Conservation (phyloP, 2,329 filamentous ascomycete genomes). For the Tolypocladium pustulatum region DNA sequence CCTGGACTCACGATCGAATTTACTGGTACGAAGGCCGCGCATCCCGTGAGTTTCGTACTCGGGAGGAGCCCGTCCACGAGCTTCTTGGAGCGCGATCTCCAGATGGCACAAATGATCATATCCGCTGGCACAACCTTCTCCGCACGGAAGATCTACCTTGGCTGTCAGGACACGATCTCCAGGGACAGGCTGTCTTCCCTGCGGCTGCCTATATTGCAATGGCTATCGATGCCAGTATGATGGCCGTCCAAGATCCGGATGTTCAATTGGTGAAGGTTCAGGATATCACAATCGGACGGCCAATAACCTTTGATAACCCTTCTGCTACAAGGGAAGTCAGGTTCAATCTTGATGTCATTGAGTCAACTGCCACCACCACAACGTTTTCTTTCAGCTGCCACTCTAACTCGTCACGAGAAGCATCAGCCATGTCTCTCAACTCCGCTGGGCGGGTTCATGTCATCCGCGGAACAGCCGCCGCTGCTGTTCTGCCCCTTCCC, state of each 20-base stretch:
- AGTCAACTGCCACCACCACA: background rate
- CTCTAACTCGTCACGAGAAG: background rate
- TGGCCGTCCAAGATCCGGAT: background rate
- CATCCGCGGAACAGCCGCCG: background rate
- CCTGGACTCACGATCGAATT: background rate
- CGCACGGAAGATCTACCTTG: background rate
- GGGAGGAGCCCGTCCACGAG: background rate
- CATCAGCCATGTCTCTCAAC: background rate
- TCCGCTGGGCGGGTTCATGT: background rate
- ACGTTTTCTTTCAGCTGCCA: background rate
- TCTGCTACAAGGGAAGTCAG: background rate
- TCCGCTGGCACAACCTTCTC: background rate
- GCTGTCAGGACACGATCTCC: background rate
- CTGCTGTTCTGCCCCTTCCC: background rate
- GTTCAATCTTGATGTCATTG: background rate
- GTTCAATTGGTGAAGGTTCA: background rate
- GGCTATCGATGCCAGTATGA: background rate
- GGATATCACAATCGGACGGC: background rate
- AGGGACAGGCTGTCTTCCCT: background rate
- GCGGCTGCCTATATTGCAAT: background rate
- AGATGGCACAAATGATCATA: background rate
- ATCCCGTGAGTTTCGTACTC: background rate
- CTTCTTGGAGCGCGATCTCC: background rate
- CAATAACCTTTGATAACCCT: background rate
- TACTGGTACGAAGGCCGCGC: background rate